Percentiles rank a stretch among this genome's conserved stretches.
Conservation (phyloP, 2,329 filamentous ascomycete genomes). For the Myriosclerotinia scirpicola region DNA sequence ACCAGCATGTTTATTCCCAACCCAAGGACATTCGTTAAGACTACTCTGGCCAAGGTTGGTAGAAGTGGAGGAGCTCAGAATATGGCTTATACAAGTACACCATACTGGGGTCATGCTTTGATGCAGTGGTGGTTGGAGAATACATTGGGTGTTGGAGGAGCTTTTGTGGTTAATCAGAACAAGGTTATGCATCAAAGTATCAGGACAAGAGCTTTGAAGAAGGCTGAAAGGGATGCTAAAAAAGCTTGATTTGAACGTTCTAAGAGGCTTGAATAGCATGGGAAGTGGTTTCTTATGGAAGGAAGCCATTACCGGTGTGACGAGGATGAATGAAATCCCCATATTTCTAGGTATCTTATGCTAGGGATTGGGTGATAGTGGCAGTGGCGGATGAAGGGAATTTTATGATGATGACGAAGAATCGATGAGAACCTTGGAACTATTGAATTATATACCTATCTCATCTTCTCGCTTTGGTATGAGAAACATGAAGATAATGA, state of each 20-base stretch:
- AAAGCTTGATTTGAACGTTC: slow-evolving; percentile 42
- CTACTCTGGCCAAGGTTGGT: slow-evolving; percentile 78
- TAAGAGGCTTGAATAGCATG: neutral
- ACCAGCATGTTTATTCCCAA: slow-evolving; percentile 76
- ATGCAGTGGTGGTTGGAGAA: slow-evolving; percentile 78
- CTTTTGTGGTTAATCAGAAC: slow-evolving; percentile 59
- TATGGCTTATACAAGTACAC: slow-evolving; percentile 81
- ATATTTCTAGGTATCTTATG: neutral
- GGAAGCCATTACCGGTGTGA: slow-evolving; percentile 28
- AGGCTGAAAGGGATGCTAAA: slow-evolving; percentile 67
- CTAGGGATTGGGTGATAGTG: neutral
- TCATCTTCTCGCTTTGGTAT: neutral
- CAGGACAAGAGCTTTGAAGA: slow-evolving; percentile 65
- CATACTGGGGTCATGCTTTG: slow-evolving; percentile 87
- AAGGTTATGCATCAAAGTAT: slow-evolving; percentile 67
- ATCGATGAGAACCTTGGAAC: neutral
- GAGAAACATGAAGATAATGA: neutral
- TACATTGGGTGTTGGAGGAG: slow-evolving; percentile 58
- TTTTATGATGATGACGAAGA: neutral
- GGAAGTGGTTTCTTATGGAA: neutral
- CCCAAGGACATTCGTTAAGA: slow-evolving; percentile 77
- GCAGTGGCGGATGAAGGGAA: too few species aligned
- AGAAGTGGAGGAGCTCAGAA: slow-evolving; percentile 73
- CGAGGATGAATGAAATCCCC: slow-evolving; percentile 22
- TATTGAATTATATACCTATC: neutral